A percentile compares a stretch with the other conserved stretches of the same genome.
phyloP scores from a whole-genome alignment of 176 grass and related monocot species.

The Paspalum vaginatum region DNA sequence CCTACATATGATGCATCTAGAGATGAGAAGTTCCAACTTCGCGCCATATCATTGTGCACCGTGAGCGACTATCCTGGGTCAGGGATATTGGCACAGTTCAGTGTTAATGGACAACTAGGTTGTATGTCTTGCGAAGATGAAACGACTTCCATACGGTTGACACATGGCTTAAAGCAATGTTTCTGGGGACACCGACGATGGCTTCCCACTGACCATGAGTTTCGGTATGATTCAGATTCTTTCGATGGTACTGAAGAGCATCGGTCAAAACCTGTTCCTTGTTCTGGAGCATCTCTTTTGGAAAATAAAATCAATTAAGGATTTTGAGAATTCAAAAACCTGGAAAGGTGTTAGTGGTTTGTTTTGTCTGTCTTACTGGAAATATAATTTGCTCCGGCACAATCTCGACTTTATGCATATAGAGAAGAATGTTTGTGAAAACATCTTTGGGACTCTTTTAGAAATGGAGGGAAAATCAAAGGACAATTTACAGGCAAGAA shows the following conservation, averaged over 20 bases:
- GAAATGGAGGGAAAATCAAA: not conserved
- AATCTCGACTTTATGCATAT: slow-evolving; percentile 21
- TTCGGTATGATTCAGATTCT: not conserved
- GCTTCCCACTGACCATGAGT: not conserved
- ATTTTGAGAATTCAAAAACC: not conserved
- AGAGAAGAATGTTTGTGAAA: slow-evolving; percentile 18
- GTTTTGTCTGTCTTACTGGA: not conserved
- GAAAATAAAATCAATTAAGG: not conserved
- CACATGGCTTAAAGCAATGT: not conserved
- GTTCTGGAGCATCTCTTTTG: not conserved
- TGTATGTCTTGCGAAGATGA: not conserved
- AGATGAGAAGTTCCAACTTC: slow-evolving; percentile 28
- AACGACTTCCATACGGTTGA: slow-evolving; percentile 7
- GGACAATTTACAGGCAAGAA: not conserved
- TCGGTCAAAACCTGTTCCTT: not conserved
- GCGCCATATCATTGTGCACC: not conserved
- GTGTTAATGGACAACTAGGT: not conserved
- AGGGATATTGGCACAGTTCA: not conserved
- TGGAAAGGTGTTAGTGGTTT: slow-evolving; percentile 11
- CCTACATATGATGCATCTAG: slow-evolving; percentile 31
- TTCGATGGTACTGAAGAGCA: slow-evolving; percentile 26
- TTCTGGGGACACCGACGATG: not conserved
- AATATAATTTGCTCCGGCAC: not conserved
- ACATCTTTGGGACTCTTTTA: slow-evolving; percentile 20
- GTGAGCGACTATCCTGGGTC: not conserved